phyloP scores from a whole-genome alignment of 805 yeast species.

The Sugiyamaella floridensis region DNA sequence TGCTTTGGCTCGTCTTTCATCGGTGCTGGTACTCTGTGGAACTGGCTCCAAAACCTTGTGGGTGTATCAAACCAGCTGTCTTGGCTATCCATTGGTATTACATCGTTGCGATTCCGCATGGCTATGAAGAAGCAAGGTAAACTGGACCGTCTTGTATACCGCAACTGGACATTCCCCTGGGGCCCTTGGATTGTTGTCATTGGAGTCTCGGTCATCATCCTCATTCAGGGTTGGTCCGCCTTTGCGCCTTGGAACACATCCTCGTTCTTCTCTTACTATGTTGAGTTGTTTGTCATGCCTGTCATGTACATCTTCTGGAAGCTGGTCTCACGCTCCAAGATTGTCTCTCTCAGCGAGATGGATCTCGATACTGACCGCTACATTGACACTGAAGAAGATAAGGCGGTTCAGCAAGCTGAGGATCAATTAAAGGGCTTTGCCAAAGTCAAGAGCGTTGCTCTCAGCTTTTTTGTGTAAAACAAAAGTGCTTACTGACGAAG shows the following conservation, averaged over 20 bases:
- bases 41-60: slow-evolving; percentile 48
- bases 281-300: slow-evolving; percentile 51
- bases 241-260: slow-evolving; percentile 61
- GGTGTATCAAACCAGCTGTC: slow-evolving; percentile 61
- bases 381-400: slow-evolving; percentile 43
- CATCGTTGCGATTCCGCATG: slow-evolving; percentile 49
- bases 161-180: slow-evolving; percentile 44
- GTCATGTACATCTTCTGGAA: slow-evolving; percentile 53
- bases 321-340: slow-evolving; percentile 52
- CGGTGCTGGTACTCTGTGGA: slow-evolving; percentile 47
- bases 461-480: slow-evolving; percentile 8
- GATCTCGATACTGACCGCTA: slow-evolving; percentile 78
- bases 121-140: slow-evolving; percentile 38
- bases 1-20: slow-evolving; percentile 54
- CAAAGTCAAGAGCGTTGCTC: neutral
- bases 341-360: slow-evolving; percentile 60
- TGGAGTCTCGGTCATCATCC: slow-evolving; percentile 41
- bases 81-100: slow-evolving; percentile 51
- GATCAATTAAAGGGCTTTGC: slow-evolving; percentile 23
- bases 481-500: neutral
- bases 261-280: slow-evolving; percentile 60
- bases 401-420: slow-evolving; percentile 33
- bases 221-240: slow-evolving; percentile 59
- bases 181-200: slow-evolving; percentile 44
- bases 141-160: slow-evolving; percentile 40